These are phyloP conservation scores for Erodium texanum DNA, from an alignment of 441 rosid genomes.

Conservation along the genomic window DNA sequence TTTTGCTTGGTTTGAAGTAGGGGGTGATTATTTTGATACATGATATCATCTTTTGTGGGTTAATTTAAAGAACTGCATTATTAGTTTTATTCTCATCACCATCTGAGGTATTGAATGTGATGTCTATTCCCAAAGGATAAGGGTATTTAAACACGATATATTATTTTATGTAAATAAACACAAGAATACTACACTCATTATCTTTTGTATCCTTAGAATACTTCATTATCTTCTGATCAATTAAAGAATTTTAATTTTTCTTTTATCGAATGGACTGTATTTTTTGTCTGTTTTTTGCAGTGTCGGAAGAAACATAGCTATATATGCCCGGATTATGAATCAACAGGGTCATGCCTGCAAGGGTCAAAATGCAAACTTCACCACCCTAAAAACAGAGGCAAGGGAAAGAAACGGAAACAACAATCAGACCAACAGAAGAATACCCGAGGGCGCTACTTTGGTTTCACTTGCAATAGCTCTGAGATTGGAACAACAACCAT, in stretches of 20 bases:
- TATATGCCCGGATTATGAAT: constrained; percentile 67
- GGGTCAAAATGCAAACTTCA: constrained; percentile 90
- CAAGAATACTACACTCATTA: neutral
- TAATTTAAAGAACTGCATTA: neutral
- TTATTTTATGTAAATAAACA: neutral
- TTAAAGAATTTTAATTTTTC: constrained; percentile 18
- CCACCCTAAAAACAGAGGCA: constrained; percentile 64
- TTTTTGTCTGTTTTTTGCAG: constrained; percentile 42
- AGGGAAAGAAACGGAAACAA: constrained; percentile 61
- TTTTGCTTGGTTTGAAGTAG: neutral
- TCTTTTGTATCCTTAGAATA: neutral
- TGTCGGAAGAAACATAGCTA: constrained; percentile 94
- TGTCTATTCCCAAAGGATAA: neutral
- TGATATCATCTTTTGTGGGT: neutral
- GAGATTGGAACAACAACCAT: constrained; percentile 27
- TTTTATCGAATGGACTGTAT: constrained; percentile 15
- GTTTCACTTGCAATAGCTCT: constrained; percentile 20
- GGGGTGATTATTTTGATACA: neutral
- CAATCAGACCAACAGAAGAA: constrained; percentile 37
- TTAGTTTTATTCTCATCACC: neutral
- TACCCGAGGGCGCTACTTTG: constrained; percentile 61
- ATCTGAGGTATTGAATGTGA: neutral
- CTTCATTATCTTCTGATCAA: constrained; percentile 12
- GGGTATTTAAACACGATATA: neutral
- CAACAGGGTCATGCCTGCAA: constrained; percentile 65